Evolutionary conservation across 129 eudicot species (phyloP).

Genomic region (Mikania micrantha): DNA sequence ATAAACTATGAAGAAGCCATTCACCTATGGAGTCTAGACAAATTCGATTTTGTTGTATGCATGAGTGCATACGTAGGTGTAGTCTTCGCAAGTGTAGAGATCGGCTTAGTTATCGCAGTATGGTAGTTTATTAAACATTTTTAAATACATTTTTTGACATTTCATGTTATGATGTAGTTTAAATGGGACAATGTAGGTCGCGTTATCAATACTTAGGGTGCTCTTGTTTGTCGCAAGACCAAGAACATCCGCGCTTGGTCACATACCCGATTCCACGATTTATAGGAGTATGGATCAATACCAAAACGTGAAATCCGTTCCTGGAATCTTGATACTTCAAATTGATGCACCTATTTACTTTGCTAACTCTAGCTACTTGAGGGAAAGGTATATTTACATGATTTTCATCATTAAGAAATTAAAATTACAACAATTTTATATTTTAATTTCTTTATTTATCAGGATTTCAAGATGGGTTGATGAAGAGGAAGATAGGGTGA

Average conservation of each 20-base stretch:
- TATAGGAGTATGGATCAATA: conserved; percentile 82
- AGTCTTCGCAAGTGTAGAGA: conserved; percentile 69
- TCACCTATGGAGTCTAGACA: conserved; percentile 78
- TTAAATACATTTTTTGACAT: not conserved
- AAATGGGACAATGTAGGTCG: conserved; percentile 47
- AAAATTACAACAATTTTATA: not conserved
- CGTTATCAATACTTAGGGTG: conserved; percentile 61
- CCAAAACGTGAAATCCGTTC: conserved; percentile 46
- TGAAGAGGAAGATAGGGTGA: conserved; percentile 77
- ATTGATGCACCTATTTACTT: conserved; percentile 88
- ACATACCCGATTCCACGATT: conserved; percentile 54
- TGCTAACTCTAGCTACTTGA: conserved; percentile 63
- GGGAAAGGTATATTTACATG: conserved; percentile 69
- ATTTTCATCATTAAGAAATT: not conserved
- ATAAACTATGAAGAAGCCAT: conserved; percentile 84
- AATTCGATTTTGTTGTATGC: conserved; percentile 80
- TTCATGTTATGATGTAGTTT: not conserved
- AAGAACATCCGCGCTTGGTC: conserved; percentile 53
- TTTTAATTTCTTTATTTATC: not conserved
- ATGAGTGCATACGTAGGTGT: conserved; percentile 86
- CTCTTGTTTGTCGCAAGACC: conserved; percentile 73
- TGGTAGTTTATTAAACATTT: not conserved
- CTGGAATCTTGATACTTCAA: conserved; percentile 63
- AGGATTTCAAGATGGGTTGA: conserved; percentile 88
- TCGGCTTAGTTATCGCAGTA: conserved; percentile 83